These are phyloP conservation scores for Aspergillus asperescens DNA, from an alignment of 495 filamentous ascomycete species.

Conservation along the genomic window DNA sequence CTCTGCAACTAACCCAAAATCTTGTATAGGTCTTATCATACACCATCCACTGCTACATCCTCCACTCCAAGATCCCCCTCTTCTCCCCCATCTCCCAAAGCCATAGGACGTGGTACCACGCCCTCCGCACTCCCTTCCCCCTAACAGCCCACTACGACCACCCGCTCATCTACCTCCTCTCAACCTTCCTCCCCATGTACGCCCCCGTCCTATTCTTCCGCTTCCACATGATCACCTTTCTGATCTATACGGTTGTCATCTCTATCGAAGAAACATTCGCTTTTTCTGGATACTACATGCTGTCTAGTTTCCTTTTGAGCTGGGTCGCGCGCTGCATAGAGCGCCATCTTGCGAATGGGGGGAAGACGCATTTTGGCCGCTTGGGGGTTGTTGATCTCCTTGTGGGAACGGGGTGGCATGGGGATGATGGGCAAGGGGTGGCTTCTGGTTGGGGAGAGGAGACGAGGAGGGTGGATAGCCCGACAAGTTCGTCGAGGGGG, in stretches of 20 bases:
- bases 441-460: conserved; percentile 22
- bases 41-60: conserved; percentile 62
- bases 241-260: conserved; percentile 59
- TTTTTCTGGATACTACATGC: conserved; percentile 68
- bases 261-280: conserved; percentile 73
- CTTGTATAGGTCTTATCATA: conserved; percentile 50
- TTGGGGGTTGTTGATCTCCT: conserved; percentile 77
- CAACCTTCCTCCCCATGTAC: conserved; percentile 67
- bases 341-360: conserved; percentile 55
- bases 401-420: conserved; percentile 59
- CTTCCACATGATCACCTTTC: conserved; percentile 75
- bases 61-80: conserved; percentile 48
- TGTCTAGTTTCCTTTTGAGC: conserved; percentile 68
- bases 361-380: conserved; percentile 68
- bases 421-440: conserved; percentile 47
- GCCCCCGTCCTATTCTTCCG: conserved; percentile 60
- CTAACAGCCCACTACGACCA: conserved; percentile 75
- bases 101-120: conserved; percentile 65
- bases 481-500: conserved; percentile 17
- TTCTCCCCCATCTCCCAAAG: conserved; percentile 31
- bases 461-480: neutral
- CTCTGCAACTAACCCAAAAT: neutral
- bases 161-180: conserved; percentile 64
- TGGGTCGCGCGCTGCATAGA: conserved; percentile 70
- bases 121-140: conserved; percentile 55